Evolutionary conservation across 2,329 filamentous ascomycete species (phyloP), one percentile per base, ranked within the genome.

Genomic region (Domatiomyces globalis): DNA sequence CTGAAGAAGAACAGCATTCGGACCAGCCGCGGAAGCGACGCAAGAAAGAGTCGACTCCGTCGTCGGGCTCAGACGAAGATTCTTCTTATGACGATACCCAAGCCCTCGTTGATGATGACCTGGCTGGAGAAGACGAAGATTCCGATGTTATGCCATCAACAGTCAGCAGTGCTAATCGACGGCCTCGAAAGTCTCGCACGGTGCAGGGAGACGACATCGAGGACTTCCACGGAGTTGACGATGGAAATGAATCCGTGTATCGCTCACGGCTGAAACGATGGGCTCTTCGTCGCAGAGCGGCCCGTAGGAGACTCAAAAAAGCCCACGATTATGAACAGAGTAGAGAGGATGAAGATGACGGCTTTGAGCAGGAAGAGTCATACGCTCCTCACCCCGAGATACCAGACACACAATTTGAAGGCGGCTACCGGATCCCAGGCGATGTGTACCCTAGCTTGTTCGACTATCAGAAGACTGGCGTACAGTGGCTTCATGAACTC

Each of bases 391-490:
- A 94, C 58, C 94, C 92, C 0, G 86, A 85, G 39, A 78, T 84
- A 39, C 74, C 84, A 0, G 89, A 95, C 65, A 78, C 86, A 47
- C 69, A 76, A 4, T 80, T 95, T 48, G 81, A 85, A 49, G 83
- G 85, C 42, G 84, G 79, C 2, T 79, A 94, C 51, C 84, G 79
- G 49, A 74, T 98, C 4, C 92, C 92, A 1, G 92, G 92, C 1
- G 92, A 98, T 61, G 90, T 98, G 6, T 89, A 85, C 58, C 87
- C 88, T 0, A 87, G 87, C 2, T 72, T 98, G 0, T 98, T 96
- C 61, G 87, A 94, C 56, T 98, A 98, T 60, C 92, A 98, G 63
- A 95, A 95, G 67, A 95, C 88, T 0, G 89, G 90, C 2, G 88
- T 98, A 2, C 85, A 95, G 63, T 98, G 92, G 92, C 76, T 98